Evolutionary conservation across 2,329 filamentous ascomycete genomes (phyloP), one percentile per base, ranked within the genome.

Genomic region (Pseudogymnoascus sp.): DNA sequence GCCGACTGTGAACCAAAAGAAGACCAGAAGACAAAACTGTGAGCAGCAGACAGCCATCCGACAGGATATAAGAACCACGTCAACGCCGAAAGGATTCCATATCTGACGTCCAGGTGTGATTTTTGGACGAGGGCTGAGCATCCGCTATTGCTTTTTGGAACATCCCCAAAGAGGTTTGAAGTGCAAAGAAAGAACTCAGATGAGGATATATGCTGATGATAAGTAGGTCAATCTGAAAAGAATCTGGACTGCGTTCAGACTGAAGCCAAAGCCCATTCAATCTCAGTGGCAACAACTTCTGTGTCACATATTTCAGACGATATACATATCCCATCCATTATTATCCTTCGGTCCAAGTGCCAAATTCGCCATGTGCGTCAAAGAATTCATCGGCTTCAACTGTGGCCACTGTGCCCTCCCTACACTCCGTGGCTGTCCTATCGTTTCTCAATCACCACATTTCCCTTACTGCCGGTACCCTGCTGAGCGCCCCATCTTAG

Each of bases 371-470:
- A 83, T 82, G 80, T 82, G 80, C 67, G 75, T 80, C 70, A 72
- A 74, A 34, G 78, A 81, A 68, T 80, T 74, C 67, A 69, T 80
- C 57, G 77, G 75, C 62, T 82, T 80, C 70, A 76, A 71, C 36
- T 83, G 80, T 69, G 80, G 79, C 14, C 80, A 83, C 71, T 77
- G 76, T 60, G 77, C 76, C 6, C 43, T 76, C 3, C 72, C 75
- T 0, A 72, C 77, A 10, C 72, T 79, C 57, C 75, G 77, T 0
- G 71, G 74, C 2, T 82, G 80, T 66, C 80, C 80, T 5, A 10
- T 71, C 11, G 65, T 68, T 43, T 3, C 67, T 65, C n/a, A 71
- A 70, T 41, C 65, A 34, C 21, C 64, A 2, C 60, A 61, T 14
- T 74, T 68, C 25, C 72, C 71, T n/a, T 39, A 63, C 1, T 74